Evolutionary conservation across 192 early-diverging fungal genomes (phyloP).

Genomic region (Phycomyces blakesleeanus): DNA sequence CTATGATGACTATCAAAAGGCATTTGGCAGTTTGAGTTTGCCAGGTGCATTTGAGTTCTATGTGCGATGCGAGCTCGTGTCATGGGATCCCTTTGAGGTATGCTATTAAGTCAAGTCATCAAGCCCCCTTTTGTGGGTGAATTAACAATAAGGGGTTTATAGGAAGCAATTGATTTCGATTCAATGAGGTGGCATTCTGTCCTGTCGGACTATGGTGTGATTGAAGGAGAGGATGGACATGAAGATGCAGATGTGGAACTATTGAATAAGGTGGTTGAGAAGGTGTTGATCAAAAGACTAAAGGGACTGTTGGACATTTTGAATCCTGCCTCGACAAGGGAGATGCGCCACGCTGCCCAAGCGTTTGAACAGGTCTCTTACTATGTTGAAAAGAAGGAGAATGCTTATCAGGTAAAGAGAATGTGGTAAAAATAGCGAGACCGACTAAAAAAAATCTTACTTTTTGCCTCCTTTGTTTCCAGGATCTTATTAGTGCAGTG

Average conservation of each 20-base stretch:
- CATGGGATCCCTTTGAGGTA: slow-evolving; percentile 50
- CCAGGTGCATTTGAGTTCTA: slow-evolving; percentile 56
- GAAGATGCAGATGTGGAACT: slow-evolving; percentile 34
- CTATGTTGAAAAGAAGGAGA: slow-evolving; percentile 27
- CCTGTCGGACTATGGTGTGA: slow-evolving; percentile 26
- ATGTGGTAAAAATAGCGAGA: neutral
- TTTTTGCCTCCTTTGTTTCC: neutral
- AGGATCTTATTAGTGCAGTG: slow-evolving; percentile 19
- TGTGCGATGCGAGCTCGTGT: slow-evolving; percentile 47
- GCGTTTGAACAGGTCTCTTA: slow-evolving; percentile 34
- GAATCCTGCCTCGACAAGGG: slow-evolving; percentile 17
- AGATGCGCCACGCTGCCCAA: slow-evolving; percentile 24
- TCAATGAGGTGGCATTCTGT: slow-evolving; percentile 36
- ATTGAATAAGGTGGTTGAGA: slow-evolving; percentile 35
- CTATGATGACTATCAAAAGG: slow-evolving; percentile 51
- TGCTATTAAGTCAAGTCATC: neutral
- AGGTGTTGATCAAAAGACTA: slow-evolving; percentile 25
- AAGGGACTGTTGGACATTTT: slow-evolving; percentile 22
- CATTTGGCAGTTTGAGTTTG: slow-evolving; percentile 51
- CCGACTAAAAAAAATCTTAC: neutral
- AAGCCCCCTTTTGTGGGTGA: neutral
- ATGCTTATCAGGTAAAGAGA: slow-evolving; percentile 24
- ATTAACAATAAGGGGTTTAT: neutral
- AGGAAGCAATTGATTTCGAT: slow-evolving; percentile 30
- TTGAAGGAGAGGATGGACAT: slow-evolving; percentile 5